Conservation (phyloP, 257 asterid species). For the Nicotiana knightiana region DNA sequence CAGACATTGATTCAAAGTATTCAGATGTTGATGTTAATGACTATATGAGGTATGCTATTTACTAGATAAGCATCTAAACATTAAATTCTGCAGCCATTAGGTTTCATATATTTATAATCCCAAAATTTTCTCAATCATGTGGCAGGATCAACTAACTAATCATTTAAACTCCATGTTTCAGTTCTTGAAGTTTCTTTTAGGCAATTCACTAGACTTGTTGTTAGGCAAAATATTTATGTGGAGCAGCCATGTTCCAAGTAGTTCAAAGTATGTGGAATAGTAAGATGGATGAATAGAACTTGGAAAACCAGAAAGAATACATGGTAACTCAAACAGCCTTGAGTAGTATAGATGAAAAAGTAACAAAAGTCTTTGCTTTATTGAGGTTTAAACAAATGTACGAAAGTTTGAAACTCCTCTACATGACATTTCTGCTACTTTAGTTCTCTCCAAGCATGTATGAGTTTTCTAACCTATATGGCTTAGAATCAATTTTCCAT, state of each 20-base stretch:
- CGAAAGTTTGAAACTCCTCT: background rate
- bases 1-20: background rate
- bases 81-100: background rate
- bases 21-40: background rate
- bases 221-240: background rate
- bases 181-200: background rate
- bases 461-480: too few relatives aligned
- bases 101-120: background rate
- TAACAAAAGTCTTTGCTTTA: background rate
- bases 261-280: background rate
- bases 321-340: background rate
- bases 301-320: background rate
- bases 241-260: background rate
- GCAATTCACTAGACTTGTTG: background rate
- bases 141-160: background rate
- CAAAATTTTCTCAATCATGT: background rate
- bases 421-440: background rate
- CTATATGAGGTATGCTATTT: background rate
- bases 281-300: background rate
- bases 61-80: background rate
- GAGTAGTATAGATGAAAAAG: background rate
- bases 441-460: background rate
- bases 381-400: background rate
- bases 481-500: too few relatives aligned
- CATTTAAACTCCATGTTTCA: background rate